These are phyloP conservation scores for Blastosporella zonata DNA, from an alignment of 1,284 basidiomycete species.

Conservation along the genomic window DNA sequence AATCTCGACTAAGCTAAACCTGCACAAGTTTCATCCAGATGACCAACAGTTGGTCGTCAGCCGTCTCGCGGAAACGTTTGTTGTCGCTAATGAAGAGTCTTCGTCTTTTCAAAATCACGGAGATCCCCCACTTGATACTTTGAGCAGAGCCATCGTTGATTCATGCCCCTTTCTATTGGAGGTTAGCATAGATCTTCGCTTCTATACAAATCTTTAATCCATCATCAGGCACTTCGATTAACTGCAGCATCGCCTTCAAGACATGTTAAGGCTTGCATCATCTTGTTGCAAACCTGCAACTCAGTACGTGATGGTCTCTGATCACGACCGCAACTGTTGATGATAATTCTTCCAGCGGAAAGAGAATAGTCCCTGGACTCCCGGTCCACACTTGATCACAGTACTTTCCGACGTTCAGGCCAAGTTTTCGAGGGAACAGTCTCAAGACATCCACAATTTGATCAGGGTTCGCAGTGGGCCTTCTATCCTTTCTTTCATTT, in stretches of 20 bases:
- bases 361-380: constrained; percentile 39
- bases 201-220: constrained; percentile 3
- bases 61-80: constrained; percentile 37
- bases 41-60: constrained; percentile 44
- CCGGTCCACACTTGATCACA: constrained; percentile 41
- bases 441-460: constrained; percentile 44
- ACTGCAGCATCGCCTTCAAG: constrained; percentile 28
- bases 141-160: constrained; percentile 44
- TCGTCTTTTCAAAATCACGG: constrained; percentile 15
- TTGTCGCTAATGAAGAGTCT: constrained; percentile 27
- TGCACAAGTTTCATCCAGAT: constrained; percentile 42
- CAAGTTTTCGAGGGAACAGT: constrained; percentile 29
- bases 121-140: constrained; percentile 23
- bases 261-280: constrained; percentile 37
- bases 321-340: background rate
- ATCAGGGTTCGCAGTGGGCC: constrained; percentile 67
- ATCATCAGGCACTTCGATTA: constrained; percentile 24
- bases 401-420: constrained; percentile 39
- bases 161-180: constrained; percentile 47
- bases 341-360: constrained; percentile 38
- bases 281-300: constrained; percentile 38
- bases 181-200: constrained; percentile 30
- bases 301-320: constrained; percentile 35
- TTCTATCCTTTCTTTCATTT: constrained; percentile 40
- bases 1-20: constrained; percentile 43